Conservation (phyloP, 345 rosid species). For the Conringia planisiliqua region DNA sequence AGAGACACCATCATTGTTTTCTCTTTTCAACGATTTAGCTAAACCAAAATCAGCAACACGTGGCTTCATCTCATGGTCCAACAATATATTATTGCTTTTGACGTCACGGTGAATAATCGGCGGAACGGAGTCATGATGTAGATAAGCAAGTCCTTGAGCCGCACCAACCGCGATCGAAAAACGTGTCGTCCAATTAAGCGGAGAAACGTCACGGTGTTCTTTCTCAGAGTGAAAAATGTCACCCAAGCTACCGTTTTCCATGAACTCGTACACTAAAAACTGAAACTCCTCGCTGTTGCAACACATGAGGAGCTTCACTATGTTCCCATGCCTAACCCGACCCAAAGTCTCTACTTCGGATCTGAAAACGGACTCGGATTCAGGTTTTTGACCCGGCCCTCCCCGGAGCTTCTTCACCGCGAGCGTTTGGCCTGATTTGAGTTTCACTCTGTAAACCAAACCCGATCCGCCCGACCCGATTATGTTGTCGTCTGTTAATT, state of each 20-base stretch:
- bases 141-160: slow-evolving; percentile 65
- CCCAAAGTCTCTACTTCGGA: slow-evolving; percentile 66
- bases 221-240: slow-evolving; percentile 54
- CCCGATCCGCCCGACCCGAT: slow-evolving; percentile 73
- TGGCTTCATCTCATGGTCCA: slow-evolving; percentile 60
- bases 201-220: slow-evolving; percentile 21
- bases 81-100: slow-evolving; percentile 66
- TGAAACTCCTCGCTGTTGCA: slow-evolving; percentile 43
- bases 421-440: slow-evolving; percentile 50
- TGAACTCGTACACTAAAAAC: slow-evolving; percentile 59
- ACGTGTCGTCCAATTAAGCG: slow-evolving; percentile 49
- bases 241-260: slow-evolving; percentile 77
- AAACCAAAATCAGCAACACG: slow-evolving; percentile 77
- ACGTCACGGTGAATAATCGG: slow-evolving; percentile 77
- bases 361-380: slow-evolving; percentile 21
- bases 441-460: slow-evolving; percentile 50
- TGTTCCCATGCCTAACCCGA: slow-evolving; percentile 58
- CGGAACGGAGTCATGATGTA: slow-evolving; percentile 71
- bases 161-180: slow-evolving; percentile 53
- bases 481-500: slow-evolving; percentile 43
- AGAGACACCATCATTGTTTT: background rate
- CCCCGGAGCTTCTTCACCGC: slow-evolving; percentile 68
- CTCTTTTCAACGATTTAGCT: slow-evolving; percentile 52
- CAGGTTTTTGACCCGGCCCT: slow-evolving; percentile 18
- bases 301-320: slow-evolving; percentile 57